These are phyloP conservation scores for Dissophora globulifera DNA, from an alignment of 192 early-diverging fungal genomes.

Conservation along the genomic window DNA sequence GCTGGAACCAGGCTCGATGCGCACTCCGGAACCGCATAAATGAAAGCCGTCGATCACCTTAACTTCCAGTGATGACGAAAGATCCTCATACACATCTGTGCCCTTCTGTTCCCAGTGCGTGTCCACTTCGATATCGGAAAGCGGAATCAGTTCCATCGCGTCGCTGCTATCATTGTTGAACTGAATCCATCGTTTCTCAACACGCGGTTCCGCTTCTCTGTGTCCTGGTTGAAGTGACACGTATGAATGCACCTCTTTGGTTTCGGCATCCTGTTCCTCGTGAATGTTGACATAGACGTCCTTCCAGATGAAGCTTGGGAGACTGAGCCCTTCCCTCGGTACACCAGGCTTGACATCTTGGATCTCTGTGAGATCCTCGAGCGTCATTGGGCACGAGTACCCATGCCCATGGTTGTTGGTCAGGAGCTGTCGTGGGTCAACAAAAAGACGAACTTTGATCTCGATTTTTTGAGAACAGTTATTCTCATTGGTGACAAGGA, in stretches of 20 bases:
- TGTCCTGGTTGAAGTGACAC: constrained; percentile 40
- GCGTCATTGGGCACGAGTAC: constrained; percentile 22
- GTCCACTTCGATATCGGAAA: constrained; percentile 54
- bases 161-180: constrained; percentile 64
- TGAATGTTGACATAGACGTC: constrained; percentile 43
- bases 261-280: constrained; percentile 10
- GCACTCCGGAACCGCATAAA: constrained; percentile 55
- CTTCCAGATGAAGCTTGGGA: constrained; percentile 38
- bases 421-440: constrained; percentile 62
- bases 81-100: neutral
- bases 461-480: constrained; percentile 70
- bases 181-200: constrained; percentile 39
- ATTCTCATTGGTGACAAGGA: constrained; percentile 77
- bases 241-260: neutral
- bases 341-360: constrained; percentile 25
- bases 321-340: constrained; percentile 26
- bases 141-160: constrained; percentile 63
- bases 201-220: constrained; percentile 16
- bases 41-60: constrained; percentile 40
- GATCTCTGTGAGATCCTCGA: constrained; percentile 33
- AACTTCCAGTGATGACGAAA: neutral
- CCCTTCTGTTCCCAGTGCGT: constrained; percentile 56
- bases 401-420: constrained; percentile 18
- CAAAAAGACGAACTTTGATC: constrained; percentile 77
- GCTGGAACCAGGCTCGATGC: constrained; percentile 58